These are phyloP conservation scores for Hericium coralloides DNA, from an alignment of 768 basidiomycete species.

Conservation along the genomic window DNA sequence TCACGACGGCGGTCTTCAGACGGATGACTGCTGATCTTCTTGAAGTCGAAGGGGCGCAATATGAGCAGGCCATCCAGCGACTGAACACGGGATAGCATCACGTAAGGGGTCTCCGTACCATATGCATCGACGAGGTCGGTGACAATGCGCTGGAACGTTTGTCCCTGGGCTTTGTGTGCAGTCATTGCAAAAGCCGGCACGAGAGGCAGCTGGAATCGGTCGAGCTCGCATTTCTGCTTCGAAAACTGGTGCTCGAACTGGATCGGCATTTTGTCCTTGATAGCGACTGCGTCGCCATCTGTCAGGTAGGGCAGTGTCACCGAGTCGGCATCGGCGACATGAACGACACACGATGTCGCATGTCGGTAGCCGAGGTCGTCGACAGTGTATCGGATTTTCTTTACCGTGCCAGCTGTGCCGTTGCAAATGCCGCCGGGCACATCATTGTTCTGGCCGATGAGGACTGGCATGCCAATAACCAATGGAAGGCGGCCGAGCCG, in stretches of 20 bases:
- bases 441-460: conserved; percentile 29
- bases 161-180: conserved; percentile 32
- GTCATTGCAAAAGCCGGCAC: conserved; percentile 32
- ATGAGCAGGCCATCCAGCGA: conserved; percentile 24
- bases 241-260: conserved; percentile 15
- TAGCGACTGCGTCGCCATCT: conserved; percentile 12
- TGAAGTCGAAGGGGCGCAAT: conserved; percentile 18
- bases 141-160: conserved; percentile 22
- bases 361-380: conserved; percentile 13
- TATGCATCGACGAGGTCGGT: conserved; percentile 24
- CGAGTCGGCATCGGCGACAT: conserved; percentile 6
- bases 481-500: conserved; percentile 26
- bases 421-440: conserved; percentile 29
- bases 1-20: neutral
- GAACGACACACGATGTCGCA: conserved; percentile 16
- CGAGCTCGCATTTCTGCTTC: conserved; percentile 13
- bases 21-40: conserved; percentile 4
- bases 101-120: conserved; percentile 29
- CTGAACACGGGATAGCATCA: conserved; percentile 24
- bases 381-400: neutral
- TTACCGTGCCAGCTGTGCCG: conserved; percentile 17
- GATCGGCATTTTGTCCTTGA: conserved; percentile 19
- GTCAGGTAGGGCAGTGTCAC: conserved; percentile 13
- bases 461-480: conserved; percentile 31
- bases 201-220: conserved; percentile 27